Evolutionary conservation across 1,284 basidiomycete genomes (phyloP), one percentile per base, ranked within the genome.

Genomic region (Pseudozyma sp.): DNA sequence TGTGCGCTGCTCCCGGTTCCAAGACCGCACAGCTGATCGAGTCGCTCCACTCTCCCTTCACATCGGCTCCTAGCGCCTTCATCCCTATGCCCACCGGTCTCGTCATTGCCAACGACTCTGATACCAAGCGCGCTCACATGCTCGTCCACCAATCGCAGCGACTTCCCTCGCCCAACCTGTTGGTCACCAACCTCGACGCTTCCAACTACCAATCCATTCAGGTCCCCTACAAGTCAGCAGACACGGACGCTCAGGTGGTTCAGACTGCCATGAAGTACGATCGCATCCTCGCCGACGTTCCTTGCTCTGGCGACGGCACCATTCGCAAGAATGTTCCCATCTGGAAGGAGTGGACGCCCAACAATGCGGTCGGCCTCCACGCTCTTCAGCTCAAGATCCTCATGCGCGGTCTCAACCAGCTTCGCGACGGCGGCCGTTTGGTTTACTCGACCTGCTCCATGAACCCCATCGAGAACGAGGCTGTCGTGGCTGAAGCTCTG

Each of bases 1-100:
- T 97, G 92, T 99, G 96, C 83, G 97, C 97, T n/a, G 96, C 97
- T 1, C 97, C 97, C 1, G 97, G 97, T 14, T 97, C 94, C 34
- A 99, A 99, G 90, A 95, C 94, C 7, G 92, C 93, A 5, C 94
- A 97, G 87, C 87, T 97, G 14, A 88, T 97, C 42, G 94, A 97
- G 87, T 92, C 92, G 2, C 87, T 97, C 4, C 94, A 96, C 81
- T 81, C 81, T 17, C 80, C 82, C 35, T 67, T 78, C 61, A 75
- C 74, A 19, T 68, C 80, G 5, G 54, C 58, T 40, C 78, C 77
- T 17, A 78, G 79, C 60, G 51, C 74, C 16, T 84, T 78, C 64
- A 68, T 82, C 57, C 76, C 81, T n/a, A 76, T 73, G 66, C 82
- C 82, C 4, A 59, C 75, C 6, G 94, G 94, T 10, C 87, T 95